Percentiles rank a stretch among this genome's conserved stretches.
These are phyloP conservation scores for Fusarium sp. DNA, from an alignment of 2,329 filamentous ascomycete species.

Conservation along the genomic window DNA sequence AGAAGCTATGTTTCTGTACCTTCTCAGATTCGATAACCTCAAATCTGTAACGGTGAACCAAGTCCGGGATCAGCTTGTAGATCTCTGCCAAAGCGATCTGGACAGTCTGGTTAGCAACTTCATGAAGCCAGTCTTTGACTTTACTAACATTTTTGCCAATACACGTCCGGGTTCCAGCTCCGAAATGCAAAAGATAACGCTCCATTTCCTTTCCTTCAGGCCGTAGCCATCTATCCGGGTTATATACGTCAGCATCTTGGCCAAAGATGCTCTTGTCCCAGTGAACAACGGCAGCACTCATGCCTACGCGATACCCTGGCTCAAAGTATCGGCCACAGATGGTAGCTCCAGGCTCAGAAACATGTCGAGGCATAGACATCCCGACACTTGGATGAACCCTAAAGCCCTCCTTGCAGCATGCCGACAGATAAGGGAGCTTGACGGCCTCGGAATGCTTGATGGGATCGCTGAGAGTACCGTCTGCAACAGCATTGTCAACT, in stretches of 20 bases:
- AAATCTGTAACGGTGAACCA: background rate
- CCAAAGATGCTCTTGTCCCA: background rate
- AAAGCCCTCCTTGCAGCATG: background rate
- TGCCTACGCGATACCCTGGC: background rate
- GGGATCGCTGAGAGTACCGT: background rate
- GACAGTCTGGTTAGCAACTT: background rate
- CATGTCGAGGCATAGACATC: background rate
- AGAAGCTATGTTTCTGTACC: background rate
- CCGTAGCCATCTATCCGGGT: background rate
- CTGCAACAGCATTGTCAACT: background rate
- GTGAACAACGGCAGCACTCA: background rate
- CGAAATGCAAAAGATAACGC: background rate
- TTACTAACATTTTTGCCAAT: background rate
- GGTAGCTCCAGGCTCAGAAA: background rate
- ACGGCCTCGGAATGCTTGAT: background rate
- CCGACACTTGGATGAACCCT: background rate
- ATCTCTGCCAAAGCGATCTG: background rate
- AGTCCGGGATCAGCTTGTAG: background rate
- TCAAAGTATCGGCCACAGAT: background rate
- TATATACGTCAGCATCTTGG: background rate
- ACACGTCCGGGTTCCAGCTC: background rate
- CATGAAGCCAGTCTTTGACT: background rate
- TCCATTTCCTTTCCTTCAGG: background rate
- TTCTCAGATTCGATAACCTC: background rate
- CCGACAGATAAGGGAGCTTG: background rate